Evolutionary conservation across 352 stramenopile species (phyloP), one percentile per base, ranked within the genome.

Genomic region (Phytophthora pistaciae): DNA sequence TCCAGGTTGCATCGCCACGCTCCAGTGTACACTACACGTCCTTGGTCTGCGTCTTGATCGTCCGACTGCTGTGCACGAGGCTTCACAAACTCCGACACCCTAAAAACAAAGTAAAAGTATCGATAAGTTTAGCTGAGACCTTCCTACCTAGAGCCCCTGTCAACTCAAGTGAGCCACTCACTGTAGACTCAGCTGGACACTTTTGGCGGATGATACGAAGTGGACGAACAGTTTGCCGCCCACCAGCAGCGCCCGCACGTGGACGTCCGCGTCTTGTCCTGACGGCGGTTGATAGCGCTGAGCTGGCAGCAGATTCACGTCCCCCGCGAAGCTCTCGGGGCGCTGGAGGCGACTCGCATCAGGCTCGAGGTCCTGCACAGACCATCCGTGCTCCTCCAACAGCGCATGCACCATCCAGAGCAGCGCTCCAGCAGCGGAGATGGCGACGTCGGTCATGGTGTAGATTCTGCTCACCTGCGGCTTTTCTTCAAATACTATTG

Each of bases 41-140:
- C 54, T 8, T 50, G 54, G 5, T 29, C 29, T 18, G 11, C 31
- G 11, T 66, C 25, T 21, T 50, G 29, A 1, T 18, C 7, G 3
- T 67, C 18, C 4, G 10, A 33, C 10, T 54, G 42, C 40, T 6
- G 13, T 52, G 29, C 27, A 9, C 56, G 40, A 54, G 67, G 44
- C 52, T 78, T 83, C n/a, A 83, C 78, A 49, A 82, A 87, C 46
- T 88, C 80, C 3, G 27, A 38, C 20, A 88, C 46, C 21, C 80
- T 88, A 58, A 10, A 50, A 36, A 14, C 58, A 55, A 57, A 66
- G 25, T 66, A 71, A 49, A 54, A 52, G 44, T 52, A 10, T 75
- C 25, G 54, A 58, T 29, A 67, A 46, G 8, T 27, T 18, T 18
- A 64, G 13, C 23, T 49, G 57, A 55, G n/a, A 20, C 58, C 31